phyloP scores from a whole-genome alignment of 2,329 filamentous ascomycete genomes.

The Alternaria sp. region DNA sequence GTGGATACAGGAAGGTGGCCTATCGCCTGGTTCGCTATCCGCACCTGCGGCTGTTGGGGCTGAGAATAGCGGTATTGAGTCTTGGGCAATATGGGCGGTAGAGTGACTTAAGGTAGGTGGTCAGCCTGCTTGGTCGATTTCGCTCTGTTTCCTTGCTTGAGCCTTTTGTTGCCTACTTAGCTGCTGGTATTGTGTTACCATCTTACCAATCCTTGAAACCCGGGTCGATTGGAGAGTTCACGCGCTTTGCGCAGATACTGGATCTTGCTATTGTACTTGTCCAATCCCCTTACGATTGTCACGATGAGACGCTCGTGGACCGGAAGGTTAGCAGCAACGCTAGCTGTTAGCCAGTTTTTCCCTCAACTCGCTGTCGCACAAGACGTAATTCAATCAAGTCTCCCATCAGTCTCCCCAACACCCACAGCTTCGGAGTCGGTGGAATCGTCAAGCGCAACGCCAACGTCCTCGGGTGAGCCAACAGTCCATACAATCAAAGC shows the following conservation, averaged over 20 bases:
- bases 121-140: conserved; percentile 6
- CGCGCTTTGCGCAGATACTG: not conserved
- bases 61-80: conserved; percentile 11
- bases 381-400: not conserved
- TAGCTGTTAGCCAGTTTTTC: conserved; percentile 22
- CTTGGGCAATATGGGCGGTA: conserved; percentile 7
- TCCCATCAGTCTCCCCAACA: not conserved
- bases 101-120: conserved; percentile 12
- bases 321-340: conserved; percentile 21
- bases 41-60: conserved; percentile 16
- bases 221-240: not conserved
- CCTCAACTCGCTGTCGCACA: conserved; percentile 13
- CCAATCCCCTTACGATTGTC: not conserved
- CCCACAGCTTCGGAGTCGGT: conserved; percentile 11
- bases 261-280: not conserved
- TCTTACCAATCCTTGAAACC: conserved; percentile 3
- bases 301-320: conserved; percentile 24
- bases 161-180: not conserved
- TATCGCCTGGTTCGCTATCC: conserved; percentile 9
- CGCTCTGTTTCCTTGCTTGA: conserved; percentile 3
- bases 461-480: conserved; percentile 32
- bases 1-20: conserved; percentile 11
- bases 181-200: not conserved
- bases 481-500: conserved; percentile 49
- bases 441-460: conserved; percentile 13